These are phyloP conservation scores for Mrakiaceae sp. DNA, from an alignment of 1,284 basidiomycete species.

Conservation along the genomic window DNA sequence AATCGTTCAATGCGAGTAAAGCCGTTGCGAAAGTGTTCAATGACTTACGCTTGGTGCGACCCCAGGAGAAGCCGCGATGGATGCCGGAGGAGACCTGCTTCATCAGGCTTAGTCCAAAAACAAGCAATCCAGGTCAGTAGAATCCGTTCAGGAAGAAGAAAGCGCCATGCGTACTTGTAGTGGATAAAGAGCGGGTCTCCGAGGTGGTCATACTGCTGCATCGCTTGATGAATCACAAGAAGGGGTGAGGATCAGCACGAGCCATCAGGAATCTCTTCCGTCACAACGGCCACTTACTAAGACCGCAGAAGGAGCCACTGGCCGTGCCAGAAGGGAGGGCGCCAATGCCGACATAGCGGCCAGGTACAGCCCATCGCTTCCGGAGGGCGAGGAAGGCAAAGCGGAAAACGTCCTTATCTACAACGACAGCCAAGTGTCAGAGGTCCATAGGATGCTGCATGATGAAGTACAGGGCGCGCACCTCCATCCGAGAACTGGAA, in stretches of 20 bases:
- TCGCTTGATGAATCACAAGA: constrained; percentile 23
- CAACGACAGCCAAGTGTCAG: not conserved
- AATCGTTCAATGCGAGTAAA: not conserved
- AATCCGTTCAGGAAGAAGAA: not conserved
- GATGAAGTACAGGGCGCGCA: not conserved
- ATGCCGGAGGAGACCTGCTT: constrained; percentile 38
- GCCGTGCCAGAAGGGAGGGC: constrained; percentile 31
- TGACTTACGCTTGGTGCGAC: constrained; percentile 33
- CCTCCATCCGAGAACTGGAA: constrained; percentile 28
- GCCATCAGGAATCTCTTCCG: not conserved
- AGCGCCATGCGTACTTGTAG: constrained; percentile 26
- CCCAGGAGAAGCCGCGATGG: constrained; percentile 34
- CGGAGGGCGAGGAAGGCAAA: constrained; percentile 39
- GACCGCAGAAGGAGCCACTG: constrained; percentile 9
- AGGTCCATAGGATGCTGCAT: no score
- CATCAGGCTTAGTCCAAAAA: constrained; percentile 28
- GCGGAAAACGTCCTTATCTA: constrained; percentile 39
- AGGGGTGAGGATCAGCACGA: no score
- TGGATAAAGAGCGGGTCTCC: constrained; percentile 39
- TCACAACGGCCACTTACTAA: constrained; percentile 13
- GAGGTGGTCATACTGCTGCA: constrained; percentile 37
- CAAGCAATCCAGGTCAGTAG: not conserved
- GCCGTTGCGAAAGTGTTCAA: constrained; percentile 21
- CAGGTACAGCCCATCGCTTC: constrained; percentile 42
- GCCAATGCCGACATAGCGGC: constrained; percentile 37